Base-by-base conservation (phyloP, 176 grass and related monocot species). In the Guadua angustifolia region DNA sequence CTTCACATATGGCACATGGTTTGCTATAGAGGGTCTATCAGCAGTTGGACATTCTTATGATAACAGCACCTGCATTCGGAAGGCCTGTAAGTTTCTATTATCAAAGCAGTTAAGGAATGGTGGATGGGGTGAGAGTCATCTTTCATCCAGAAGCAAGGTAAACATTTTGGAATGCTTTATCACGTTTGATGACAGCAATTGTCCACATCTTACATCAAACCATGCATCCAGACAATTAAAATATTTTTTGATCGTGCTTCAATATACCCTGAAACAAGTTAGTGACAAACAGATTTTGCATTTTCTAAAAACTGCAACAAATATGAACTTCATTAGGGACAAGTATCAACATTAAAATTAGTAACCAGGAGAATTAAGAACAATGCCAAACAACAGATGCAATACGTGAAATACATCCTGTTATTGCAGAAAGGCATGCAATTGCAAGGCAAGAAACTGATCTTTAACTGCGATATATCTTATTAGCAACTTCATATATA, bases 41-140 rank as follows among this genome's bases (percentile, higher is more conserved):
- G 87, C 81, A 10, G 80, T 84, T 79, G 92, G 92, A 40, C 73
- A 75, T 39, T 80, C 46, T 64, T 94, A 94, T 47, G 21, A 77
- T 52, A 90, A 85, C 5, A 89, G 78, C 29, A 57, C 47, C 50
- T 64, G 46, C 68, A 90, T 94, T 24, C 58, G 69, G 8, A 94
- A 81, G 58, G 90, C 78, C 69, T 94, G 92, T 59, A 71, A 91
- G 19, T 94, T 92, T 52, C 74, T 94, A n/a, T 75, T 94, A 45
- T 88, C 87, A 63, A 94, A 94, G 45, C 92, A 94, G 44, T 55
- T 90, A 2, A 32, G 6, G 10, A 84, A 88, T 73, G 90, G 92
- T 77, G 92, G 92, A 49, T 94, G 92, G 92, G 90, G 92, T 11
- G 92, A 92, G 75, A 94, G 93, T 42, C 84, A 92, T 87, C 90